phyloP scores from a whole-genome alignment of 2,329 filamentous ascomycete species.

The Epichloe baconii region DNA sequence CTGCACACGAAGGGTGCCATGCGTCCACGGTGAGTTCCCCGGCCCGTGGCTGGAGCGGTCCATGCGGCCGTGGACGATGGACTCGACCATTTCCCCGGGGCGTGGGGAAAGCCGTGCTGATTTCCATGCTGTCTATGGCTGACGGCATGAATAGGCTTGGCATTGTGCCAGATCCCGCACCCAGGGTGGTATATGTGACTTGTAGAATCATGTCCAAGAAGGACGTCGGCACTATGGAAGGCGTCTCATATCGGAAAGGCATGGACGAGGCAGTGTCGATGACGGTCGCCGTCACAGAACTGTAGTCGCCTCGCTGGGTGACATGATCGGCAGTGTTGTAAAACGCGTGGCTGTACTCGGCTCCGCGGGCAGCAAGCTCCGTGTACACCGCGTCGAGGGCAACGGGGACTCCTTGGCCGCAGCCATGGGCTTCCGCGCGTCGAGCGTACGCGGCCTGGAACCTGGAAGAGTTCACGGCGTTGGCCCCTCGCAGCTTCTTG shows the following conservation, averaged over 20 bases:
- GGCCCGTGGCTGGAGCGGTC: constrained; percentile 13
- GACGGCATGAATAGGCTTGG: constrained; percentile 24
- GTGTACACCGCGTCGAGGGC: constrained; percentile 12
- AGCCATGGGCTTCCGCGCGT: not conserved
- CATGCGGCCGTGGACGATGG: constrained; percentile 14
- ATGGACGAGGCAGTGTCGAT: constrained; percentile 30
- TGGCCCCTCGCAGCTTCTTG: constrained; percentile 2
- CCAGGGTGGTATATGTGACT: constrained; percentile 24
- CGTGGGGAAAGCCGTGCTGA: constrained; percentile 13
- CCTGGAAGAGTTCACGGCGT: constrained; percentile 9
- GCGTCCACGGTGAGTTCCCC: constrained; percentile 22
- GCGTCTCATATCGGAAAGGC: constrained; percentile 30
- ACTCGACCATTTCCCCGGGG: constrained; percentile 17
- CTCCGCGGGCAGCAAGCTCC: constrained; percentile 14
- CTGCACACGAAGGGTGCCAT: constrained; percentile 13
- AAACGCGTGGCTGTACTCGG: constrained; percentile 15
- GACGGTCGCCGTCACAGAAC: constrained; percentile 8
- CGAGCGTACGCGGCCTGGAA: not conserved
- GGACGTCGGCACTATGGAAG: constrained; percentile 30
- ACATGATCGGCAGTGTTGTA: constrained; percentile 9
- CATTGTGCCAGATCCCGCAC: constrained; percentile 18
- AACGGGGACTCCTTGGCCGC: constrained; percentile 3
- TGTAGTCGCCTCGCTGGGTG: constrained; percentile 16
- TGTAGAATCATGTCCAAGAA: constrained; percentile 34
- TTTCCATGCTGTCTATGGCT: constrained; percentile 18